A percentile compares a stretch with the other conserved stretches of the same genome.
Evolutionary conservation across 495 filamentous ascomycete genomes (phyloP).

Genomic region (Podospora tetraspora): DNA sequence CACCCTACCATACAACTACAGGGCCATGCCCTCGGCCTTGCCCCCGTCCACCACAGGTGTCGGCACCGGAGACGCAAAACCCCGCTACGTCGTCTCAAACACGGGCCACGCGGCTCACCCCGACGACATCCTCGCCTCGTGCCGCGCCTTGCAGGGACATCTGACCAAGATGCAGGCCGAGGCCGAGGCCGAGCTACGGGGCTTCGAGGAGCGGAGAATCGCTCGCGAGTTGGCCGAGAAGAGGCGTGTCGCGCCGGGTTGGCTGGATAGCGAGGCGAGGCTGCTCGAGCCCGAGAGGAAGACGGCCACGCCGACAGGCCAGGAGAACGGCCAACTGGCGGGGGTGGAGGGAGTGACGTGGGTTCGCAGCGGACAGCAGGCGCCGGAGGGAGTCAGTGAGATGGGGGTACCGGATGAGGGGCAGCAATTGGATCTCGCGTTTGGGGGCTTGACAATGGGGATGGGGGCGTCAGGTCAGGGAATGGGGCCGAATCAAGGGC

Average conservation of each 20-base stretch:
- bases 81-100: conserved; percentile 61
- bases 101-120: conserved; percentile 75
- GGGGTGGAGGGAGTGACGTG: conserved; percentile 8
- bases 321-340: not conserved
- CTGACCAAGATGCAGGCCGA: conserved; percentile 57
- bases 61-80: conserved; percentile 3
- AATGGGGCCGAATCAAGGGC: not conserved
- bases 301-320: conserved; percentile 4
- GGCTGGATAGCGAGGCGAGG: conserved; percentile 84
- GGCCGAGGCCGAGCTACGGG: conserved; percentile 58
- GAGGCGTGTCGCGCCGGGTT: conserved; percentile 83
- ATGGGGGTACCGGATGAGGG: conserved; percentile 54
- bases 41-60: conserved; percentile 67
- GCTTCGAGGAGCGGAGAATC: conserved; percentile 64
- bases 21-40: conserved; percentile 74
- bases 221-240: conserved; percentile 88
- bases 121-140: conserved; percentile 74
- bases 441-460: conserved; percentile 57
- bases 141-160: conserved; percentile 69
- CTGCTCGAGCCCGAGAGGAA: conserved; percentile 69
- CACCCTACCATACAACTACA: conserved; percentile 94
- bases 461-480: conserved; percentile 14
- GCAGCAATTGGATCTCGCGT: conserved; percentile 81
- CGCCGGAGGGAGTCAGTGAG: conserved; percentile 39
- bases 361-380: conserved; percentile 15